Evolutionary conservation across 768 basidiomycete genomes (phyloP).

Genomic region (Dioszegia hungarica): DNA sequence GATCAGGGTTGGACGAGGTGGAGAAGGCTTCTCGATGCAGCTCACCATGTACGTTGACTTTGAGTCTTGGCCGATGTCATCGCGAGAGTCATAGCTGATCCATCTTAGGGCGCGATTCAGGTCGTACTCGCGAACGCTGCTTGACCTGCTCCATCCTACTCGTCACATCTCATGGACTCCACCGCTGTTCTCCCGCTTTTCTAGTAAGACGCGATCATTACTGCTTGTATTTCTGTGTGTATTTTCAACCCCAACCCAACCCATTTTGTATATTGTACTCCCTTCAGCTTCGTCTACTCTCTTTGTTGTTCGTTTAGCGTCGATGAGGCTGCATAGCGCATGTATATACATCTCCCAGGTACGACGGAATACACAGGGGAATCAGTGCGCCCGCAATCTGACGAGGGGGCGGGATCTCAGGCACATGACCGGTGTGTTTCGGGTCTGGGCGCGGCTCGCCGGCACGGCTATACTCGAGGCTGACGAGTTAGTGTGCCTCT

Average conservation of each 20-base stretch:
- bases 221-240: background rate
- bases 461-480: too few relatives aligned
- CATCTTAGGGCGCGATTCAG: background rate
- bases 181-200: background rate
- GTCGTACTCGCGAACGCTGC: background rate
- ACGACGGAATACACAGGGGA: too few relatives aligned
- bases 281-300: background rate
- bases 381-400: too few relatives aligned
- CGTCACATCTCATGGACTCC: background rate
- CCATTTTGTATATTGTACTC: background rate
- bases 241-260: background rate
- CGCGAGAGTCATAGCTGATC: background rate
- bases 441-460: too few relatives aligned
- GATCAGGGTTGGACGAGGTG: background rate
- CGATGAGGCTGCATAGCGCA: too few relatives aligned
- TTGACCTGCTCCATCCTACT: background rate
- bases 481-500: too few relatives aligned
- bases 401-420: too few relatives aligned
- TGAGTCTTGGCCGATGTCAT: background rate
- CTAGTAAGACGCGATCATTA: background rate
- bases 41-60: conserved; percentile 14
- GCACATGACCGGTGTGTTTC: too few relatives aligned
- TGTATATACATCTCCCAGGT: too few relatives aligned
- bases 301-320: too few relatives aligned
- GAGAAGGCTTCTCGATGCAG: conserved; percentile 2